Evolutionary conservation across 306 rosid species (phyloP).

Genomic region (Corylus avellana): DNA sequence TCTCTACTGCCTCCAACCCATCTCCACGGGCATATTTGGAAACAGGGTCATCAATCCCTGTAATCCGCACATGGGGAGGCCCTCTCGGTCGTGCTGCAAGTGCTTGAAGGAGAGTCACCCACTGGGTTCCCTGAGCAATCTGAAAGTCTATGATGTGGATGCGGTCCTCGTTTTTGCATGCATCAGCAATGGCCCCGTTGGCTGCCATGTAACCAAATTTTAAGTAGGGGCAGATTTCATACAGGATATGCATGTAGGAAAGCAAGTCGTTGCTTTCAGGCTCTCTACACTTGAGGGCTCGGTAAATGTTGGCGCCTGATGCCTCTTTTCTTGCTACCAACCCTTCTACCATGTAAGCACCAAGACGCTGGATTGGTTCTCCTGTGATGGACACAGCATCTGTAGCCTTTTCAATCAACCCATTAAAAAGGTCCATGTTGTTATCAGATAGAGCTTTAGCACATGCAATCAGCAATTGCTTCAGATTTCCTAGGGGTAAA

Average conservation of each 20-base stretch:
- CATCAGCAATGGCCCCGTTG: constrained; percentile 94
- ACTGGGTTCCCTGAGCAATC: constrained; percentile 86
- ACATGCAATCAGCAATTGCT: constrained; percentile 74
- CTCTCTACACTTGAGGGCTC: constrained; percentile 77
- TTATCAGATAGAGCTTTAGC: constrained; percentile 72
- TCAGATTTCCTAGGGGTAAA: constrained; percentile 50
- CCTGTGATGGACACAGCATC: constrained; percentile 76
- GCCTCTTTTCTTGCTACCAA: constrained; percentile 82
- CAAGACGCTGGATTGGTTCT: constrained; percentile 86
- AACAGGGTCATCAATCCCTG: constrained; percentile 85
- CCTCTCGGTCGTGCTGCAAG: constrained; percentile 92
- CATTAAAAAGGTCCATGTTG: constrained; percentile 49
- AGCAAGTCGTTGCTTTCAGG: constrained; percentile 84
- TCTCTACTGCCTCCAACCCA: constrained; percentile 65
- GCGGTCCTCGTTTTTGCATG: constrained; percentile 75
- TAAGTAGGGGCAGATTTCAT: constrained; percentile 87
- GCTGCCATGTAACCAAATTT: constrained; percentile 99
- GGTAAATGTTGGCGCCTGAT: constrained; percentile 80
- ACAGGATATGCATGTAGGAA: constrained; percentile 84
- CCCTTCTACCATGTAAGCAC: constrained; percentile 97
- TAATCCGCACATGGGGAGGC: constrained; percentile 81
- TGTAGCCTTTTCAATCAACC: constrained; percentile 56
- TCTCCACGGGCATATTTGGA: constrained; percentile 78
- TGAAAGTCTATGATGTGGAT: constrained; percentile 93
- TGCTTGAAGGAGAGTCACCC: constrained; percentile 97